phyloP scores from a whole-genome alignment of 2,329 filamentous ascomycete genomes.

The Pseudocercospora fuligena region DNA sequence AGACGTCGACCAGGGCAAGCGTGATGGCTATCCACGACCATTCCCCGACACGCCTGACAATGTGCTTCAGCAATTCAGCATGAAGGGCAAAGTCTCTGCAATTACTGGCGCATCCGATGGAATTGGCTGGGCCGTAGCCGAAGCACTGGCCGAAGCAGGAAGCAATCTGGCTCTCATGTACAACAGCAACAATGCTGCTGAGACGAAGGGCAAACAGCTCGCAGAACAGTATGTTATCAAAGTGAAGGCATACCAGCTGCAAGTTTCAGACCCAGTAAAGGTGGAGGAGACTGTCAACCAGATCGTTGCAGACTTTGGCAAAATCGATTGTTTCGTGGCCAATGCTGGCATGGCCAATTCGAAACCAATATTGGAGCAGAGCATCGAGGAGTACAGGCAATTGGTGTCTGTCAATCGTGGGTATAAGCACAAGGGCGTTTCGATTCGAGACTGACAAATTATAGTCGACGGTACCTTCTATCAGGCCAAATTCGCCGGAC shows the following conservation, averaged over 20 bases:
- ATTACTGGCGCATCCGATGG: constrained; percentile 88
- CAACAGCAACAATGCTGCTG: constrained; percentile 71
- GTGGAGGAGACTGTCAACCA: constrained; percentile 72
- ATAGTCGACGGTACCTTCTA: constrained; percentile 47
- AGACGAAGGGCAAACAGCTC: constrained; percentile 25
- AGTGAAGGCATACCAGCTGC: constrained; percentile 67
- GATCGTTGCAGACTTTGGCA: constrained; percentile 70
- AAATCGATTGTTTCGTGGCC: constrained; percentile 87
- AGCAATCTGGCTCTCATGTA: constrained; percentile 88
- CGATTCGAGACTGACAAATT: neutral
- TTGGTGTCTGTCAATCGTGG: constrained; percentile 61
- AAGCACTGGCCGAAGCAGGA: constrained; percentile 84
- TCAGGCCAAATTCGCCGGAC: constrained; percentile 49
- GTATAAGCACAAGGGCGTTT: constrained; percentile 13
- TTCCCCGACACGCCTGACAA: constrained; percentile 36
- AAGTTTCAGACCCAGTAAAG: constrained; percentile 70
- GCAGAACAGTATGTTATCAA: constrained; percentile 31
- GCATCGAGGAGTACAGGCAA: constrained; percentile 56
- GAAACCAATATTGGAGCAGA: constrained; percentile 61
- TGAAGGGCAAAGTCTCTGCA: constrained; percentile 79
- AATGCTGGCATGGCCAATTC: constrained; percentile 88
- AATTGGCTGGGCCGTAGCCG: constrained; percentile 84
- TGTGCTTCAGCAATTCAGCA: constrained; percentile 63
- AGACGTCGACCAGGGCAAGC: constrained; percentile 28
- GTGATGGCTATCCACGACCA: constrained; percentile 33